Percentiles rank a stretch among this genome's conserved stretches.
Conservation (phyloP, 257 asterid species). For the Striga asiatica region DNA sequence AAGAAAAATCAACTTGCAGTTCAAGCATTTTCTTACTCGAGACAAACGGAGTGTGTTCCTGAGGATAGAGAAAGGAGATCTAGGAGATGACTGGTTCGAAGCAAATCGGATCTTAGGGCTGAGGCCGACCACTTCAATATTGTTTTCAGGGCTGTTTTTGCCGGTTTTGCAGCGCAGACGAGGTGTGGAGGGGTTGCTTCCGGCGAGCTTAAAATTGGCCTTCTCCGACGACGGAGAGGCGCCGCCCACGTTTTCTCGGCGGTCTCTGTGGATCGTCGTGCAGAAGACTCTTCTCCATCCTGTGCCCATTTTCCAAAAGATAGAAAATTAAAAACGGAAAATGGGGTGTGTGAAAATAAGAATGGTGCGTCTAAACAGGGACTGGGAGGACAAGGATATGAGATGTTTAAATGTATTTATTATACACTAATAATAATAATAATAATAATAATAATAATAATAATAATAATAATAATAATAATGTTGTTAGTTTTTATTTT, state of each 20-base stretch:
- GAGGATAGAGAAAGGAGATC: slow-evolving; percentile 87
- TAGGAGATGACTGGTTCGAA: slow-evolving; percentile 73
- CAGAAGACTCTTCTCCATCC: slow-evolving; percentile 97
- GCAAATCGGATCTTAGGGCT: slow-evolving; percentile 26
- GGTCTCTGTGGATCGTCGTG: slow-evolving; percentile 47
- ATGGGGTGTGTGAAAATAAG: background rate
- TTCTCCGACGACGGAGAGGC: slow-evolving; percentile 10
- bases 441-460: no score
- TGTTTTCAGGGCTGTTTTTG: slow-evolving; percentile 13
- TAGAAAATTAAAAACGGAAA: slow-evolving; percentile 14
- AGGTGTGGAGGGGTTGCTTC: slow-evolving; percentile 57
- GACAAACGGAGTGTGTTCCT: slow-evolving; percentile 70
- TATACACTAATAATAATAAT: no score
- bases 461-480: no score
- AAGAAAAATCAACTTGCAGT: no score
- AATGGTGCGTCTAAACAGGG: slow-evolving; percentile 7
- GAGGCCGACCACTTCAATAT: slow-evolving; percentile 27
- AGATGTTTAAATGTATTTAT: no score
- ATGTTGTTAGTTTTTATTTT: no score
- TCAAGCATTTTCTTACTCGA: slow-evolving; percentile 33
- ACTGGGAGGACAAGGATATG: background rate
- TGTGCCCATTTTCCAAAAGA: slow-evolving; percentile 50
- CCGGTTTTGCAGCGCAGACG: slow-evolving; percentile 53
- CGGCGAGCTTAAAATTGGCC: slow-evolving; percentile 18
- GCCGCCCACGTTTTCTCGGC: slow-evolving; percentile 18